These are phyloP conservation scores for Cnidoscolus chayamansa DNA, from an alignment of 441 rosid genomes.

Conservation along the genomic window DNA sequence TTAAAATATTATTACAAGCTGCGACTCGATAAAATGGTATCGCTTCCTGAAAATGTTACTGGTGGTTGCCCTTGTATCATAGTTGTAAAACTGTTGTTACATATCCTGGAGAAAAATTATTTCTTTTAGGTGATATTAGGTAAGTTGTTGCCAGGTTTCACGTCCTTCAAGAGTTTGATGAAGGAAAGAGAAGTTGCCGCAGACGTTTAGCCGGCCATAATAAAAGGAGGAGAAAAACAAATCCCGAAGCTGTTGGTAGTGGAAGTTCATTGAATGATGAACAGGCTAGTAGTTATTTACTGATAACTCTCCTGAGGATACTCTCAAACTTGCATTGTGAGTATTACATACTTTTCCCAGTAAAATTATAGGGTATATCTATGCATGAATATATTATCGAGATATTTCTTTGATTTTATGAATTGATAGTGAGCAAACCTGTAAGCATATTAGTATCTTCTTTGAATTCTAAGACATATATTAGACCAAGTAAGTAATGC, in stretches of 20 bases:
- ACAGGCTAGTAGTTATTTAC: constrained; percentile 66
- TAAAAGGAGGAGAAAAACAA: constrained; percentile 87
- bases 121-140: constrained; percentile 7
- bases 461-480: not conserved
- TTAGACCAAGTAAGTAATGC: constrained; percentile 13
- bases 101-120: not conserved
- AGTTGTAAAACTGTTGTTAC: not conserved
- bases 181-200: constrained; percentile 97
- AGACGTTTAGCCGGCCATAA: constrained; percentile 98
- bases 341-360: constrained; percentile 20
- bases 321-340: constrained; percentile 83
- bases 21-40: not conserved
- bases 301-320: constrained; percentile 75
- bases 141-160: constrained; percentile 62
- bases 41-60: not conserved
- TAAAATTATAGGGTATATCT: constrained; percentile 10
- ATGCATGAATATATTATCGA: constrained; percentile 11
- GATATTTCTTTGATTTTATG: constrained; percentile 1
- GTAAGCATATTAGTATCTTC: not conserved
- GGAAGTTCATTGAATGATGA: constrained; percentile 58
- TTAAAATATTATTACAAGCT: not conserved
- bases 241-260: constrained; percentile 53
- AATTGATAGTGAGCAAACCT: constrained; percentile 3
- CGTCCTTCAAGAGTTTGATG: constrained; percentile 95
- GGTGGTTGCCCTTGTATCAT: not conserved